Evolutionary conservation across 306 rosid genomes (phyloP).

Genomic region (Fragaria vesca): DNA sequence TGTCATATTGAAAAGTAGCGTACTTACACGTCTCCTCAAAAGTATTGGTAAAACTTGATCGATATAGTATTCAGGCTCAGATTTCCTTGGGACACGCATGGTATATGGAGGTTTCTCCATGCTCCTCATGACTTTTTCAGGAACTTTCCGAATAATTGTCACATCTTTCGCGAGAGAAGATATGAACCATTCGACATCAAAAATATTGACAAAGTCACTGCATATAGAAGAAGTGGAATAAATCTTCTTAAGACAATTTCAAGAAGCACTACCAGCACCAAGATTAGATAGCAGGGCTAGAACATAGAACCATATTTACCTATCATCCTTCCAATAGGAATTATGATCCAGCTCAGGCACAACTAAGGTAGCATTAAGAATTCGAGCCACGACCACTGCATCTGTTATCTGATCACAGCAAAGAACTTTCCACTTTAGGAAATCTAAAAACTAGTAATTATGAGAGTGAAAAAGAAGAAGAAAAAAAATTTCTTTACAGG

Average conservation of each 20-base stretch:
- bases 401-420: constrained; percentile 79
- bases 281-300: not conserved
- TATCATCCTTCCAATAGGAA: constrained; percentile 94
- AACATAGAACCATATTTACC: constrained; percentile 40
- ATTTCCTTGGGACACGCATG: constrained; percentile 98
- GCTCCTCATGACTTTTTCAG: constrained; percentile 83
- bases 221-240: constrained; percentile 15
- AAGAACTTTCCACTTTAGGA: constrained; percentile 31
- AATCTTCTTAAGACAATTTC: not conserved
- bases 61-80: constrained; percentile 92
- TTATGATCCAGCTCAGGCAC: constrained; percentile 94
- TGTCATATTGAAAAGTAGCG: not conserved
- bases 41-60: constrained; percentile 97
- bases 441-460: not conserved
- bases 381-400: constrained; percentile 94
- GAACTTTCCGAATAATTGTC: constrained; percentile 83
- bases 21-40: constrained; percentile 74
- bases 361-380: constrained; percentile 94
- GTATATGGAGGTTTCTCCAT: constrained; percentile 99
- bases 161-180: constrained; percentile 85
- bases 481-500: not conserved
- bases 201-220: constrained; percentile 87
- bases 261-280: not conserved
- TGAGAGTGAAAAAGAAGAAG: not conserved
- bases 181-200: constrained; percentile 84